Conservation (phyloP, 306 rosid genomes). For the Ormosia semicastrata region DNA sequence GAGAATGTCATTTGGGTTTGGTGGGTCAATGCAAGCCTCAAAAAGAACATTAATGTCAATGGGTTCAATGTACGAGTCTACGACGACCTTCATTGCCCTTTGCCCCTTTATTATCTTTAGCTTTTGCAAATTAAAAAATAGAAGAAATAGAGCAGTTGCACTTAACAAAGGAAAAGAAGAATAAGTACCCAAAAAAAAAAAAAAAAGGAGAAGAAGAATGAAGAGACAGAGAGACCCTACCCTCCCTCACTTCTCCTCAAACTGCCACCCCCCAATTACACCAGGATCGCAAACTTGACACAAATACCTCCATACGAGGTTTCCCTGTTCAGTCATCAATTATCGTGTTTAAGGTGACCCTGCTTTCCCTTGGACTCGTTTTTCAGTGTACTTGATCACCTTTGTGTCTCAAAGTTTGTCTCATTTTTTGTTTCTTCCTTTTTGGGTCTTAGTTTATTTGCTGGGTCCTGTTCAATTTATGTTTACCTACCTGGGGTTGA, state of each 20-base stretch:
- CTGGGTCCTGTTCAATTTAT: background rate
- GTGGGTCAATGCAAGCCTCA: background rate
- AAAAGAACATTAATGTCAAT: conserved; percentile 24
- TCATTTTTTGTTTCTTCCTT: background rate
- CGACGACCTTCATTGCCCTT: background rate
- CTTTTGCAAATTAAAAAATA: background rate
- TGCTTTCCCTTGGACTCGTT: background rate
- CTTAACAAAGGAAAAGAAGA: background rate
- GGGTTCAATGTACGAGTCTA: background rate
- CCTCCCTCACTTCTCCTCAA: conserved; percentile 20
- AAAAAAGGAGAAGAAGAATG: background rate
- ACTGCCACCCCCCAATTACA: conserved; percentile 19
- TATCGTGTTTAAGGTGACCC: conserved; percentile 16
- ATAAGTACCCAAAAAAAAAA: background rate
- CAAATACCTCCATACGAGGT: conserved; percentile 13
- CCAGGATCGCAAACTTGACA: conserved; percentile 12
- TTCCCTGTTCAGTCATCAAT: conserved; percentile 5
- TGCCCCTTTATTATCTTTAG: background rate
- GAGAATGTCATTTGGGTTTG: background rate
- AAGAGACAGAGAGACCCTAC: background rate
- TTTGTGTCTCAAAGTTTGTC: conserved; percentile 5
- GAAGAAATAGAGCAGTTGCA: background rate
- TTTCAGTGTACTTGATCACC: conserved; percentile 25
- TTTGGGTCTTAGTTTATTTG: background rate
- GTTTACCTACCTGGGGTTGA: background rate